Percentiles rank a stretch among this genome's conserved stretches.
phyloP scores from a whole-genome alignment of 495 filamentous ascomycete genomes.

The Penicillium macrosclerotiorum region DNA sequence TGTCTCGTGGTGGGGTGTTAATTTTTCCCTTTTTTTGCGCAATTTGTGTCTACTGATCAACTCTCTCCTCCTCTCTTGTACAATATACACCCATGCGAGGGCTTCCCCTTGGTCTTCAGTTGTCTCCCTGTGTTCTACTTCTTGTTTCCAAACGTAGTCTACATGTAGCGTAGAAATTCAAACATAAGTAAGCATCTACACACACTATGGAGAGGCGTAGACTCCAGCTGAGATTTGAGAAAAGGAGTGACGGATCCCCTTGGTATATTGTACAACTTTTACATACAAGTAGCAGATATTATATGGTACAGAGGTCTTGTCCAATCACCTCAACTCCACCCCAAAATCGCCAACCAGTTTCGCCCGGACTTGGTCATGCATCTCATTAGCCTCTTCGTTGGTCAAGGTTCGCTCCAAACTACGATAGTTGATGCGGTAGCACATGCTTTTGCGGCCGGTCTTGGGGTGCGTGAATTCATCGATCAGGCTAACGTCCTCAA shows the following conservation, averaged over 20 bases:
- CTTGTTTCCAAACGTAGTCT: background rate
- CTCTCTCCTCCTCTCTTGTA: constrained; percentile 41
- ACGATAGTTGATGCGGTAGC: constrained; percentile 89
- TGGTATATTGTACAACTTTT: constrained; percentile 22
- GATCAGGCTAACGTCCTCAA: constrained; percentile 79
- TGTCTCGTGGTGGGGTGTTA: constrained; percentile 28
- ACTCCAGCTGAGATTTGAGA: too few species aligned
- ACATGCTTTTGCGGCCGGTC: constrained; percentile 76
- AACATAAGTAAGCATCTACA: too few species aligned
- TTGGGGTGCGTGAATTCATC: constrained; percentile 92
- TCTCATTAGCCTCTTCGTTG: constrained; percentile 69
- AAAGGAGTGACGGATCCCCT: too few species aligned
- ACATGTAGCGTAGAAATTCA: too few species aligned
- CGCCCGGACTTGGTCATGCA: constrained; percentile 65
- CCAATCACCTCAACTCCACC: constrained; percentile 71
- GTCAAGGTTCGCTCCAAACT: constrained; percentile 86
- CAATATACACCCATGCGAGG: constrained; percentile 24
- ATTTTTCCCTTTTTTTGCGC: constrained; percentile 22
- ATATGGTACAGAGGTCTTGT: constrained; percentile 12
- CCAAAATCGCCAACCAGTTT: constrained; percentile 66
- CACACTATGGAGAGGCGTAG: too few species aligned
- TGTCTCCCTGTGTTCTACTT: constrained; percentile 4
- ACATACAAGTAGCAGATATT: constrained; percentile 3
- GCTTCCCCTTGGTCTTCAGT: constrained; percentile 7
- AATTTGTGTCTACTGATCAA: constrained; percentile 18